Evolutionary conservation across 2,329 filamentous ascomycete species (phyloP), one percentile per base, ranked within the genome.

Genomic region (Fusarium ambrosium): DNA sequence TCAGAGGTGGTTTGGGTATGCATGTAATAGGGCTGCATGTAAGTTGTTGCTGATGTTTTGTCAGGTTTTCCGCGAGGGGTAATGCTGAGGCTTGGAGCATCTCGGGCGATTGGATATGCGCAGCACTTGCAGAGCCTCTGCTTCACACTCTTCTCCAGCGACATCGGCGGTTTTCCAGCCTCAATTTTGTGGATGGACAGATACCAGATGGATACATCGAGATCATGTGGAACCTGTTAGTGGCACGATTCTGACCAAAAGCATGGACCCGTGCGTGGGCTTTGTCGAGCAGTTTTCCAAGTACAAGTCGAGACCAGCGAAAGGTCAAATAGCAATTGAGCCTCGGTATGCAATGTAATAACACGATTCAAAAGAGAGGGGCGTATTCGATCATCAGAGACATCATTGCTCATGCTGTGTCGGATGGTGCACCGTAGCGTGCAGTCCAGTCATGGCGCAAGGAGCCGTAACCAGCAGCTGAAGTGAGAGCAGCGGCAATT

Each of bases 191-290:
- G 41, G 55, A 36, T 66, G 62, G 41, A 62, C 24, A 22, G 53
- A 34, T 24, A 39, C 66, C 43, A 60, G 29, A 13, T 34, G 29
- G 27, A 36, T 51, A 18, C 43, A 63, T 63, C 60, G 20, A 70
- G 61, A 68, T 68, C 62, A 64, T 43, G 71, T 70, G 71, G 66
- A 69, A 70, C 69, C 64, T 45, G 66, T 64, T 43, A 63, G 64
- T 72, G 71, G 66, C 41, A 63, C 69, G 63, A 70, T 72, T 36
- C 27, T 62, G 58, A 70, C 69, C 34, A 62, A 72, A 68, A 60
- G 48, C 32, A 62, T 63, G 62, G 64, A 41, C 34, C 8, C 61
- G 61, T 32, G 29, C 51, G 27, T 70, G 68, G 39, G 41, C 43
- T 61, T 59, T 61, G 41, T 20, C 20, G 34, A 56, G 37, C 48